These are phyloP conservation scores for Metschnikowia aberdeeniae DNA, from an alignment of 805 yeast genomes.

Conservation along the genomic window DNA sequence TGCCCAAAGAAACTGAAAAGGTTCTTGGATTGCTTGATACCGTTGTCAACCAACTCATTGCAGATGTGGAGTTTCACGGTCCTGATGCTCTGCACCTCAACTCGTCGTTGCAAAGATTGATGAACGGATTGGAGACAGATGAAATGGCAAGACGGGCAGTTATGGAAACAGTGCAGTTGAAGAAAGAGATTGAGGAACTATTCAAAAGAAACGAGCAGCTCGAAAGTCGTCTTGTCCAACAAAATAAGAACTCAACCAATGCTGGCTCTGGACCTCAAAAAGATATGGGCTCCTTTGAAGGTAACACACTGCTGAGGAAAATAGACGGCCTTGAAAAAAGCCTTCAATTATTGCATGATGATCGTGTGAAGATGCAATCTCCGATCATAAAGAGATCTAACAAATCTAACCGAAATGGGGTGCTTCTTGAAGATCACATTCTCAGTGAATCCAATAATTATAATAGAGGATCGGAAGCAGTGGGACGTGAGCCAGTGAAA, in stretches of 20 bases:
- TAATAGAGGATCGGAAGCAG: neutral
- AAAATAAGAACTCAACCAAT: neutral
- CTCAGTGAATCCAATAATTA: neutral
- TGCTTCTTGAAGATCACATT: neutral
- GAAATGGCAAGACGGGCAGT: constrained; percentile 34
- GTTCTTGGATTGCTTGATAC: constrained; percentile 28
- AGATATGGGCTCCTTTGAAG: no score
- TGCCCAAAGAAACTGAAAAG: constrained; percentile 23
- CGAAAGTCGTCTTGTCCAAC: neutral
- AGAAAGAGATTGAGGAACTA: constrained; percentile 19
- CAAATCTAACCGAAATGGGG: neutral
- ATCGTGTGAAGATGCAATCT: neutral
- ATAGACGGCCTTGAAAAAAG: neutral
- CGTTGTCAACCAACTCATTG: constrained; percentile 28
- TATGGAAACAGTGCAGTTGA: constrained; percentile 26
- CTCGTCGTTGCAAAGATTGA: constrained; percentile 28
- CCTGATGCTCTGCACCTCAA: constrained; percentile 2
- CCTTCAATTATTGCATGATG: constrained; percentile 1
- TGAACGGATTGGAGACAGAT: constrained; percentile 33
- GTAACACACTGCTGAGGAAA: no score
- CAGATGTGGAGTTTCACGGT: constrained; percentile 17
- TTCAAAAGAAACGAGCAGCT: constrained; percentile 10
- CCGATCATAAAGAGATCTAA: no score
- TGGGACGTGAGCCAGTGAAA: neutral
- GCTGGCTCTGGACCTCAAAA: neutral